Evolutionary conservation across 495 filamentous ascomycete species (phyloP).

Genomic region (Oleoguttula mirabilis): DNA sequence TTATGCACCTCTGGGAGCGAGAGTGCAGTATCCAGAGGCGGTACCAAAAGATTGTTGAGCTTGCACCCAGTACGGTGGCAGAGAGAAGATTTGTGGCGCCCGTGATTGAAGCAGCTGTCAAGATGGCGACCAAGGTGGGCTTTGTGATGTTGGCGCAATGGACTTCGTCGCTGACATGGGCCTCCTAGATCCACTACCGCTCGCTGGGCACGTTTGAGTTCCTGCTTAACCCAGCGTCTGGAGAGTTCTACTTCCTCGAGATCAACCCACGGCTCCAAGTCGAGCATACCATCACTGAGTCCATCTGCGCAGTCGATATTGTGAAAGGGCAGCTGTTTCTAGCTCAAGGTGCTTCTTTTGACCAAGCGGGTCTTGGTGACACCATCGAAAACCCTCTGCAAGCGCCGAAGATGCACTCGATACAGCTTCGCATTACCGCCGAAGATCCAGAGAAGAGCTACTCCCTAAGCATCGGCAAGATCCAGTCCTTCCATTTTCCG

Average conservation of each 20-base stretch:
- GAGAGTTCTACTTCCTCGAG: slow-evolving; percentile 31
- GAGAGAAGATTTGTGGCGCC: slow-evolving; percentile 31
- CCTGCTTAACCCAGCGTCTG: slow-evolving; percentile 26
- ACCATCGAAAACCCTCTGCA: slow-evolving; percentile 18
- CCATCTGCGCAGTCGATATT: slow-evolving; percentile 26
- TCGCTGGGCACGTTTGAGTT: slow-evolving; percentile 34
- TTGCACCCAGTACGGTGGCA: slow-evolving; percentile 34
- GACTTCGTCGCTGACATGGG: neutral
- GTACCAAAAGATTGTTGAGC: slow-evolving; percentile 33
- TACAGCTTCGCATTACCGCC: slow-evolving; percentile 47
- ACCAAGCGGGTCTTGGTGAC: slow-evolving; percentile 31
- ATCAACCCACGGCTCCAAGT: slow-evolving; percentile 35
- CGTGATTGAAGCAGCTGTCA: slow-evolving; percentile 28
- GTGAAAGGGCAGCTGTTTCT: slow-evolving; percentile 42
- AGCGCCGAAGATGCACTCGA: slow-evolving; percentile 34
- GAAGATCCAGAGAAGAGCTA: slow-evolving; percentile 44
- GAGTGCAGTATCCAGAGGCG: slow-evolving; percentile 33
- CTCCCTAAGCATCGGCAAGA: slow-evolving; percentile 46
- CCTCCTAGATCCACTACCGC: slow-evolving; percentile 25
- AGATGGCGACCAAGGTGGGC: slow-evolving; percentile 27
- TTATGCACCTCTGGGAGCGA: slow-evolving; percentile 31
- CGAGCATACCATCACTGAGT: slow-evolving; percentile 44
- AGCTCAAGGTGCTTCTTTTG: slow-evolving; percentile 39
- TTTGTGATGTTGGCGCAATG: neutral
- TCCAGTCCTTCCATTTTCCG: slow-evolving; percentile 41